Base-by-base conservation (phyloP, 75 land plant species). In the Pinus taeda region DNA sequence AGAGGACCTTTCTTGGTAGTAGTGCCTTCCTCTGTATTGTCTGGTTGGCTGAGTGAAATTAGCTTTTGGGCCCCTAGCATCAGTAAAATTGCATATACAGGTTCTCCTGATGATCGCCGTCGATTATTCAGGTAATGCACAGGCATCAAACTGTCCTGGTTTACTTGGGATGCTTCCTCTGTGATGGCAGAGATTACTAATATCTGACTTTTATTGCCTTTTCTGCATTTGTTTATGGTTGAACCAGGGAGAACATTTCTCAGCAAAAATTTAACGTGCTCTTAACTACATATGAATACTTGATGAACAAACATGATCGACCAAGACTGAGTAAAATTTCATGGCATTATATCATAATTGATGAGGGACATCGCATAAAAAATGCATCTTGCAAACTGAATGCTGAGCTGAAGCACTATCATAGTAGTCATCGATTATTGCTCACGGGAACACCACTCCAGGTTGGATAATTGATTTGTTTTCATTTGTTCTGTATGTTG, bases 291-390 rank as follows among this genome's bases (percentile, higher is more conserved):
- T 97, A 97, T 80, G 99, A 97, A 74, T 97, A 92, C 78, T 76
- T 97, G 72, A 97, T 97, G 99, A 97, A 95, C 86, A 97, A 97
- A 86, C 91, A 97, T 76, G 99, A 97, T 78, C 79, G 99, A 74
- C 97, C 98, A 62, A 95, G 92, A 78, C 86, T 97, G 18, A 86
- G 94, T 77, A 97, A 97, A 80, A 85, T 97, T 33, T 78, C 79
- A 8, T 97, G 99, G 99, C 99, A 93, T 76, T 95, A 97, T 80
- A 91, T 97, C 59, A 95, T 97, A 76, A 97, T 97, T 82, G 99
- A 97, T 85, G 99, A 97, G 80, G 99, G 99, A 21, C 99, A 97
- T 79, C 90, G 99, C 9, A 97, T 97, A 77, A 97, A 97, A 84
- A 97, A 97, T 88, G 99, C 99, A 49, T 93, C 95, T 24, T 97